Evolutionary conservation across 176 grass and related monocot genomes (phyloP).

Genomic region (Zea mays): Zm-B73-REFERENCE-NAM-5.0 NC_050102.1:183792501-183793000

Average conservation of each 20-base stretch:
- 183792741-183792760: constrained; percentile 21
- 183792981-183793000: constrained; percentile 17
- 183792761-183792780: constrained; percentile 3
- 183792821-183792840: constrained; percentile 16
- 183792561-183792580: constrained; percentile 58
- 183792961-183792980: neutral
- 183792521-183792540: constrained; percentile 80
- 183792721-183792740: constrained; percentile 17
- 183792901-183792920: constrained; percentile 80
- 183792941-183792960: constrained; percentile 28
- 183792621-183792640: constrained; percentile 13
- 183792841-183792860: constrained; percentile 52
- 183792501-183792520: constrained; percentile 82
- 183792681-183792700: neutral
- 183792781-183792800: neutral
- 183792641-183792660: constrained; percentile 31
- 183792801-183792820: neutral
- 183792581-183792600: constrained; percentile 82
- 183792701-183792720: constrained; percentile 9
- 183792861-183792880: constrained; percentile 88
- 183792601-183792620: constrained; percentile 77
- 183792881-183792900: constrained; percentile 83
- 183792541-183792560: constrained; percentile 67
- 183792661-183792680: constrained; percentile 29
- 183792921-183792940: constrained; percentile 71